These are phyloP conservation scores for Sugiyamaella smithiae DNA, from an alignment of 805 yeast species.

Conservation along the genomic window DNA sequence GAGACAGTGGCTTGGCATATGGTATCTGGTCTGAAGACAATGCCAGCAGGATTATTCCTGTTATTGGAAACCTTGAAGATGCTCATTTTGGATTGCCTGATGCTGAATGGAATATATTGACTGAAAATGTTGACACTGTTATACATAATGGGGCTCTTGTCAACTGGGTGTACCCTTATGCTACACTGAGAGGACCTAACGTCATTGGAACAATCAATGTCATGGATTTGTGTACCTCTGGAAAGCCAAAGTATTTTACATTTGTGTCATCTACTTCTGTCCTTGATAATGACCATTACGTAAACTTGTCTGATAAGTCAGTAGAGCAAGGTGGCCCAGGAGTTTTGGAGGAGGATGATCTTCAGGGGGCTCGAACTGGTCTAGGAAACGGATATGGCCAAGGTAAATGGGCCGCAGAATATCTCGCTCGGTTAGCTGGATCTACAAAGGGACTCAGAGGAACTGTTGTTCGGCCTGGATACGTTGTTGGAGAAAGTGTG, in stretches of 20 bases:
- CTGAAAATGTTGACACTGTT: constrained; percentile 67
- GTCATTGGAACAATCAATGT: constrained; percentile 86
- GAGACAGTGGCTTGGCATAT: constrained; percentile 71
- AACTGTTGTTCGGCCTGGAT: constrained; percentile 91
- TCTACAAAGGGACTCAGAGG: constrained; percentile 75
- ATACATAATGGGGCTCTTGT: constrained; percentile 97
- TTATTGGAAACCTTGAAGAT: constrained; percentile 77
- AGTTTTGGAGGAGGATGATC: constrained; percentile 76
- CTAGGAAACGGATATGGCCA: constrained; percentile 95
- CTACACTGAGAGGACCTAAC: constrained; percentile 86
- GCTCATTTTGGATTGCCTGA: constrained; percentile 67
- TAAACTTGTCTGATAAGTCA: constrained; percentile 69
- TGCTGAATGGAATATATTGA: constrained; percentile 55
- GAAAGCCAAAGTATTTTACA: constrained; percentile 80
- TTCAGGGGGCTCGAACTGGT: constrained; percentile 77
- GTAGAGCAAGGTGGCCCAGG: constrained; percentile 66
- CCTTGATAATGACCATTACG: constrained; percentile 78
- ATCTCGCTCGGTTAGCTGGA: constrained; percentile 84
- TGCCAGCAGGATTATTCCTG: constrained; percentile 58
- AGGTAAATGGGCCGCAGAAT: constrained; percentile 96
- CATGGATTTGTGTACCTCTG: constrained; percentile 68
- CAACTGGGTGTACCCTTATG: constrained; percentile 97
- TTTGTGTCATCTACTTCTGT: constrained; percentile 97
- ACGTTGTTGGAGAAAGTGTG: constrained; percentile 79
- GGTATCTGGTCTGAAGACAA: constrained; percentile 74